A percentile compares a stretch with the other conserved stretches of the same genome.
Evolutionary conservation across 495 filamentous ascomycete species (phyloP).

Genomic region (Trichodelitschia bisporula): DNA sequence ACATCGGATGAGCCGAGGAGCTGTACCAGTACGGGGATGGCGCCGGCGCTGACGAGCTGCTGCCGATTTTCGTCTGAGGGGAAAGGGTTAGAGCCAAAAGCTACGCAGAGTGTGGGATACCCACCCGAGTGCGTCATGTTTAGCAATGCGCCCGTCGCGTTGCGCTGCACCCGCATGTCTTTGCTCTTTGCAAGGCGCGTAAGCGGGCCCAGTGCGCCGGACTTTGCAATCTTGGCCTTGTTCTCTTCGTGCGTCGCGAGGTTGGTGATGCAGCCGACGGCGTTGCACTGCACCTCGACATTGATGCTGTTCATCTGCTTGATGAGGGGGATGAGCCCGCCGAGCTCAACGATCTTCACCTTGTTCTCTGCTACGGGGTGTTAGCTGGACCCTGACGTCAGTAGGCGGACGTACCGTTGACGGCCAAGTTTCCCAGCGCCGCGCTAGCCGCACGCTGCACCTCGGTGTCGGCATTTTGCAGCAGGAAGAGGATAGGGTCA

Average conservation of each 20-base stretch:
- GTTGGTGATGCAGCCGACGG: constrained; percentile 96
- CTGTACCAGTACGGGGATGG: constrained; percentile 88
- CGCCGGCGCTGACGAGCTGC: constrained; percentile 86
- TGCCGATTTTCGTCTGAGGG: constrained; percentile 76
- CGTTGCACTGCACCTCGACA: constrained; percentile 97
- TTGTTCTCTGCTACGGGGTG: constrained; percentile 4
- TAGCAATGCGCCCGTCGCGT: constrained; percentile 82
- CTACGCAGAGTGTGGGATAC: constrained; percentile 5
- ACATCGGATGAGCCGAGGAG: constrained; percentile 77
- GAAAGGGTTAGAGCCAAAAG: neutral
- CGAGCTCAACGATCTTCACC: constrained; percentile 59
- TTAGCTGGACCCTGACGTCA: no score
- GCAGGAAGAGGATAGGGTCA: constrained; percentile 81
- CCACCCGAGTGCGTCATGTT: constrained; percentile 99
- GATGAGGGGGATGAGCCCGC: constrained; percentile 77
- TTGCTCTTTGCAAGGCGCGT: constrained; percentile 88
- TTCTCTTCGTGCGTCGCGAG: constrained; percentile 96
- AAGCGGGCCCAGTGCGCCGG: constrained; percentile 72
- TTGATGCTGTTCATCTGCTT: constrained; percentile 98
- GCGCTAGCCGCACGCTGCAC: constrained; percentile 94
- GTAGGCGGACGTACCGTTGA: constrained; percentile 62
- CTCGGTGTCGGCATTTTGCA: constrained; percentile 88
- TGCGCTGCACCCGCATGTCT: constrained; percentile 95
- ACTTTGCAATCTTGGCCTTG: constrained; percentile 93
- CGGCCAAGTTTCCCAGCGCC: constrained; percentile 83